A percentile compares a stretch with the other conserved stretches of the same genome.
Evolutionary conservation across 345 rosid species (phyloP).

Genomic region (Lumnitzera littorea): DNA sequence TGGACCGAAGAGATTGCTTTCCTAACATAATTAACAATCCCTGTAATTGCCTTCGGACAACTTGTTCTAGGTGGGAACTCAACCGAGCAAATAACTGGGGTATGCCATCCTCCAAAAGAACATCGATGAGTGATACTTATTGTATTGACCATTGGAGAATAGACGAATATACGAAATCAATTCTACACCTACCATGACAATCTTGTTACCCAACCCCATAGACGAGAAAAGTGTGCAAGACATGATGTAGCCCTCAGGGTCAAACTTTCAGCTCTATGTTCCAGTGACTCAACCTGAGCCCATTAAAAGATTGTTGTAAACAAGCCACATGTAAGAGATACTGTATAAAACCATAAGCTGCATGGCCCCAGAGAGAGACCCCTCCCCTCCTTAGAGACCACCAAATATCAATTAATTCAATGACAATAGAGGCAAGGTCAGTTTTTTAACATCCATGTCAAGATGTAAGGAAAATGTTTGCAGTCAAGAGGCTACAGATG

Average conservation of each 20-base stretch:
- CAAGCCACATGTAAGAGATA: constrained; percentile 60
- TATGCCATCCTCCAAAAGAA: constrained; percentile 54
- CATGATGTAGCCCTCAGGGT: constrained; percentile 68
- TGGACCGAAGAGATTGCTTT: constrained; percentile 77
- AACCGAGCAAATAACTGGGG: constrained; percentile 88
- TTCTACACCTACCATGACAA: constrained; percentile 81
- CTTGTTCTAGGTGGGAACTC: constrained; percentile 84
- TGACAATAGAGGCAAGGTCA: constrained; percentile 34
- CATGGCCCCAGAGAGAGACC: constrained; percentile 75
- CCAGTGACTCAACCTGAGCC: constrained; percentile 49
- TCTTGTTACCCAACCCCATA: constrained; percentile 82
- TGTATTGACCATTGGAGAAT: constrained; percentile 1
- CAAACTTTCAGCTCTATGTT: constrained; percentile 50
- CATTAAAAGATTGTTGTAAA: constrained; percentile 35
- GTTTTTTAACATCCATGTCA: constrained; percentile 32
- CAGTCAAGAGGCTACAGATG: constrained; percentile 56
- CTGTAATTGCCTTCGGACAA: constrained; percentile 73
- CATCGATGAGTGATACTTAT: background rate
- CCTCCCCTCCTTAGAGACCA: constrained; percentile 78
- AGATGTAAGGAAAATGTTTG: constrained; percentile 25
- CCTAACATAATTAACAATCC: constrained; percentile 74
- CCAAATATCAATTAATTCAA: constrained; percentile 62
- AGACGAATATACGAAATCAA: constrained; percentile 12
- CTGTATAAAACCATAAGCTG: constrained; percentile 72
- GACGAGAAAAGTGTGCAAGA: constrained; percentile 71